phyloP scores from a whole-genome alignment of 306 rosid species.

The Ormosia semicastrata region DNA sequence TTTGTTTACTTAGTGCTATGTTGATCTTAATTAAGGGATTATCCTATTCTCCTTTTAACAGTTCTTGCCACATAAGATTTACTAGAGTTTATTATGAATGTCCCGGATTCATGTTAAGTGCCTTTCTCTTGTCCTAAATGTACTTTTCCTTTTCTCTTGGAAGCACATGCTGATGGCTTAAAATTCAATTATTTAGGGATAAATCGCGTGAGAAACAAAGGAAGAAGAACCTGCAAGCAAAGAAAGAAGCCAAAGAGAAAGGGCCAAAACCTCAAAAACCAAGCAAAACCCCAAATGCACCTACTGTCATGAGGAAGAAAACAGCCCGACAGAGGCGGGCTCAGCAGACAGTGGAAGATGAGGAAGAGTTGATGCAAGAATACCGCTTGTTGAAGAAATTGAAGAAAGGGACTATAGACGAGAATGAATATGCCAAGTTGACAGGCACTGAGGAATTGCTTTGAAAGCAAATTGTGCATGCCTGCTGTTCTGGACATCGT shows the following conservation, averaged over 20 bases:
- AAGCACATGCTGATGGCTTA: slow-evolving; percentile 19
- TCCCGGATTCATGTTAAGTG: neutral
- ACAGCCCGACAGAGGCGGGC: slow-evolving; percentile 92
- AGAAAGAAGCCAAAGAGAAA: slow-evolving; percentile 72
- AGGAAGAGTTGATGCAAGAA: slow-evolving; percentile 72
- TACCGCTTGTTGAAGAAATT: slow-evolving; percentile 84
- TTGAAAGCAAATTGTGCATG: slow-evolving; percentile 28
- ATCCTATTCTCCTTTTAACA: neutral
- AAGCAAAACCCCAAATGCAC: slow-evolving; percentile 39
- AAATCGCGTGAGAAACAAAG: slow-evolving; percentile 92
- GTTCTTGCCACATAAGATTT: neutral
- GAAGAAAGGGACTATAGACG: slow-evolving; percentile 78
- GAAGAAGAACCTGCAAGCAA: slow-evolving; percentile 65
- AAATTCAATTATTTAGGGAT: slow-evolving; percentile 52
- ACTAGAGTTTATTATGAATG: neutral
- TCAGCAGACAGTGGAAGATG: slow-evolving; percentile 76
- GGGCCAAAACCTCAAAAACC: slow-evolving; percentile 52
- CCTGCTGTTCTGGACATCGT: slow-evolving; percentile 18
- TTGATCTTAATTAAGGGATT: slow-evolving; percentile 12
- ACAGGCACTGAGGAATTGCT: slow-evolving; percentile 85
- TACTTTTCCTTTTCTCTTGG: neutral
- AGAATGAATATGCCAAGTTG: slow-evolving; percentile 69
- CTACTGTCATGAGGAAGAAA: slow-evolving; percentile 58
- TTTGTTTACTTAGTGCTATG: neutral
- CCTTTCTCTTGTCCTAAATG: neutral